Evolutionary conservation across 1,139 yeast species (phyloP).

Genomic region (Saccharomyces hybrid): DNA sequence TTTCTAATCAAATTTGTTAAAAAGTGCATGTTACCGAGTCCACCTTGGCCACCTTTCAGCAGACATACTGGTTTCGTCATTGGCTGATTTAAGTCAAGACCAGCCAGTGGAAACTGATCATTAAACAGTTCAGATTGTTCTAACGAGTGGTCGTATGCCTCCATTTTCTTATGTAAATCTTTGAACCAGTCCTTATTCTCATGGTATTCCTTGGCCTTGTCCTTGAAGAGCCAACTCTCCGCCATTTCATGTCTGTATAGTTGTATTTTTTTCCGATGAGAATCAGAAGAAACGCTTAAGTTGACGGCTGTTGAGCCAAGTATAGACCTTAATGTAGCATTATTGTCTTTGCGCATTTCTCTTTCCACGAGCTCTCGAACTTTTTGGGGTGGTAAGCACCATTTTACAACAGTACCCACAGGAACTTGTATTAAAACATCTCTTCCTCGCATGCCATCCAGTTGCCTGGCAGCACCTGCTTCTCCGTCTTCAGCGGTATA

Average conservation of each 20-base stretch:
- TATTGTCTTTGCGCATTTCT: constrained; percentile 5
- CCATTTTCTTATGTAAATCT: constrained; percentile 55
- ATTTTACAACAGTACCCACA: constrained; percentile 76
- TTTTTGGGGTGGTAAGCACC: constrained; percentile 72
- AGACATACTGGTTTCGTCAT: constrained; percentile 62
- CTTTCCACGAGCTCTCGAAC: constrained; percentile 30
- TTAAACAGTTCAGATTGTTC: constrained; percentile 50
- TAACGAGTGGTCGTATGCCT: constrained; percentile 54
- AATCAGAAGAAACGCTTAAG: constrained; percentile 19
- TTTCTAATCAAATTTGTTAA: constrained; percentile 75
- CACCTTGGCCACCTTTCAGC: constrained; percentile 83
- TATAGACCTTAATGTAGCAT: constrained; percentile 13
- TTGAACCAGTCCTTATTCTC: constrained; percentile 55
- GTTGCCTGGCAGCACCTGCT: constrained; percentile 64
- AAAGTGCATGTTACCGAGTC: constrained; percentile 94
- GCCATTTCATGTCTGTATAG: constrained; percentile 60
- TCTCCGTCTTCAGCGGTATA: constrained; percentile 70
- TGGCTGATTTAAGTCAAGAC: constrained; percentile 64
- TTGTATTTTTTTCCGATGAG: constrained; percentile 38
- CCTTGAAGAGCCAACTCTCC: constrained; percentile 82
- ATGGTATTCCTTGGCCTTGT: constrained; percentile 65
- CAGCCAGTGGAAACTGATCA: constrained; percentile 72
- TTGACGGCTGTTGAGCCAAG: constrained; percentile 13
- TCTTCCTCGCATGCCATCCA: constrained; percentile 77
- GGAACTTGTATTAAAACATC: constrained; percentile 82